Base-by-base conservation (phyloP, 495 filamentous ascomycete genomes). In the Rhypophila decipiens region DNA sequence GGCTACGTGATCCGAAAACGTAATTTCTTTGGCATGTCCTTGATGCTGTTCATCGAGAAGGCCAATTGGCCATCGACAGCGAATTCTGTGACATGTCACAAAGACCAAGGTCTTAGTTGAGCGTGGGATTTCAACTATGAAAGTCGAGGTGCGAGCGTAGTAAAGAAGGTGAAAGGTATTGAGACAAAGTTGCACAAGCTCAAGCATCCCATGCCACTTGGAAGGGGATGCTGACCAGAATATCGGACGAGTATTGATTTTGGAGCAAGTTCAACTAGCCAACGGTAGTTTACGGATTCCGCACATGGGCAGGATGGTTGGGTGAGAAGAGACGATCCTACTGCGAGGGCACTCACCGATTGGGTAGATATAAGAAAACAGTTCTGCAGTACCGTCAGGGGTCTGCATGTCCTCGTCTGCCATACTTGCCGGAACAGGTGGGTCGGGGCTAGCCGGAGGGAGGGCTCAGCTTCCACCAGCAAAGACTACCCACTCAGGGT, bases 221-320 rank as follows among this genome's bases (percentile, higher is more conserved):
- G 59, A 40, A 46, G 50, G 56, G 52, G 49, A 44, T 52, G 47
- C 36, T 15, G 2, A 39, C 13, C 10, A 18, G 36, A 35, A 35
- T 12, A 35, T 5, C 17, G 36, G 12, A 17, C 15, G 9, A 9
- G 13, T 13, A 55, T 53, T 49, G 49, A 12, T 11, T 40, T n/a
- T 46, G 59, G 24, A 37, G 35, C 10, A 29, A 44, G 35, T 46
- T 24, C 23, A 23, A 40, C 37, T 23, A 56, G 57, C 71, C 70
- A 74, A 72, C 67, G 53, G 51, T 47, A 66, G 43, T 19, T 44
- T 58, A 50, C 40, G 36, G 53, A 65, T 60, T 47, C 42, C 18
- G 61, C 71, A 74, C 71, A 69, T 65, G 64, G 69, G 46, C 55
- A 47, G 50, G 66, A 70, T 63, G 68, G 69, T 72, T 72, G 69